Evolutionary conservation across 257 asterid species (phyloP), one percentile per base, ranked within the genome.

Genomic region (Handroanthus guayacan): DNA sequence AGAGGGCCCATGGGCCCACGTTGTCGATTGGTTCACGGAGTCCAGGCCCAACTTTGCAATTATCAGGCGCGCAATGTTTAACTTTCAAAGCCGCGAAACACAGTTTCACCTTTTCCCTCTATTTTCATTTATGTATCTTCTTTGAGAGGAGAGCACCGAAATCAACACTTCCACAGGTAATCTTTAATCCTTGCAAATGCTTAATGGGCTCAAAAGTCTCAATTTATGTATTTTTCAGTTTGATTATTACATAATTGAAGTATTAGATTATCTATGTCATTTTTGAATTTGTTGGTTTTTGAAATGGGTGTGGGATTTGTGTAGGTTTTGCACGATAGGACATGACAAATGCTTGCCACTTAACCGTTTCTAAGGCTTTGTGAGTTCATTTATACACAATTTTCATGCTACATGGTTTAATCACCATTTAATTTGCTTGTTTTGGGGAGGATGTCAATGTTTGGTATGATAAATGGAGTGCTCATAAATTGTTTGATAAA

Each of bases 321-420:
- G 83, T 74, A 83, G 84, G 82, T 67, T 66, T 67, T 67, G 81
- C 56, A 56, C 75, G 64, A 44, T 81, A 73, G 86, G 85, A 48
- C 78, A 85, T 89, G 92, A 69, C 74, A 74, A 75, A 71, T 87
- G 79, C 91, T 67, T 83, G 86, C 82, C 52, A 62, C 63, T 85
- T 78, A 69, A 47, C 81, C 61, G 36, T 86, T 56, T 82, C 74
- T 14, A 88, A 76, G 77, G 76, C 87, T 74, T 77, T 86, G 87
- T 89, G 84, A 86, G 95, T 83, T 71, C 78, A 25, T 61, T 78
- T 37, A 34, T 6, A 63, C 48, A 17, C 44, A 37, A 31, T 44
- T 75, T 64, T 54, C 41, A 45, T 52, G 8, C 16, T 75, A 9
- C 17, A 13, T 50, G 0, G 5, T 45, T 39, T 34, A 38, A 43